These are phyloP conservation scores for Tolypocladium capitatum DNA, from an alignment of 2,329 filamentous ascomycete species.

Conservation along the genomic window DNA sequence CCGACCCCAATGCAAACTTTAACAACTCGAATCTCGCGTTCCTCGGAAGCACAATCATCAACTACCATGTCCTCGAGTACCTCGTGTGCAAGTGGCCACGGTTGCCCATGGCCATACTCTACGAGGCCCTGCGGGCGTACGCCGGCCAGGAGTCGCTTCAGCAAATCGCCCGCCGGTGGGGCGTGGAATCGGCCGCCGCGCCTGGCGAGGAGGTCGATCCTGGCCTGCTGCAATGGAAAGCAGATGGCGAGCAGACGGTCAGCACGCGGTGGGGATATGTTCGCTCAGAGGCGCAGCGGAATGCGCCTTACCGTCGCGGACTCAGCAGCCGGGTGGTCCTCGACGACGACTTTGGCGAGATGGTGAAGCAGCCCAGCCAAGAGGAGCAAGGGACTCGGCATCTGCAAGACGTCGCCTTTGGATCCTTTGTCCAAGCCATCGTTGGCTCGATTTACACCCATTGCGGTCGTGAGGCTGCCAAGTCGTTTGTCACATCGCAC, in stretches of 20 bases:
- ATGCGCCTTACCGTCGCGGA: constrained; percentile 45
- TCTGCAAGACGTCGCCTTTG: constrained; percentile 61
- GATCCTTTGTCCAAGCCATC: constrained; percentile 70
- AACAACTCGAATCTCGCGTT: constrained; percentile 80
- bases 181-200: constrained; percentile 73
- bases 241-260: constrained; percentile 29
- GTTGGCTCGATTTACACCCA: constrained; percentile 80
- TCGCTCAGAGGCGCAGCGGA: constrained; percentile 34
- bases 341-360: constrained; percentile 75
- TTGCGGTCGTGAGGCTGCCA: constrained; percentile 62
- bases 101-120: constrained; percentile 76
- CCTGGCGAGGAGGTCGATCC: constrained; percentile 88
- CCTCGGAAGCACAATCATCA: constrained; percentile 70
- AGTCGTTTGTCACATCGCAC: constrained; percentile 72
- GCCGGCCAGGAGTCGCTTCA: constrained; percentile 62
- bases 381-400: constrained; percentile 35
- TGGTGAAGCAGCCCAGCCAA: constrained; percentile 13
- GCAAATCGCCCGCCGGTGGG: constrained; percentile 72
- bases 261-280: constrained; percentile 37
- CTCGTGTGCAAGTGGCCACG: constrained; percentile 83
- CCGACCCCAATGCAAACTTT: constrained; percentile 65
- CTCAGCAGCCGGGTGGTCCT: constrained; percentile 66
- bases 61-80: constrained; percentile 81
- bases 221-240: constrained; percentile 70
- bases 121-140: constrained; percentile 75